Percentiles rank a stretch among this genome's conserved stretches.
Conservation (phyloP, 176 grass and related monocot species). For the Puccinellia tenuiflora region DNA sequence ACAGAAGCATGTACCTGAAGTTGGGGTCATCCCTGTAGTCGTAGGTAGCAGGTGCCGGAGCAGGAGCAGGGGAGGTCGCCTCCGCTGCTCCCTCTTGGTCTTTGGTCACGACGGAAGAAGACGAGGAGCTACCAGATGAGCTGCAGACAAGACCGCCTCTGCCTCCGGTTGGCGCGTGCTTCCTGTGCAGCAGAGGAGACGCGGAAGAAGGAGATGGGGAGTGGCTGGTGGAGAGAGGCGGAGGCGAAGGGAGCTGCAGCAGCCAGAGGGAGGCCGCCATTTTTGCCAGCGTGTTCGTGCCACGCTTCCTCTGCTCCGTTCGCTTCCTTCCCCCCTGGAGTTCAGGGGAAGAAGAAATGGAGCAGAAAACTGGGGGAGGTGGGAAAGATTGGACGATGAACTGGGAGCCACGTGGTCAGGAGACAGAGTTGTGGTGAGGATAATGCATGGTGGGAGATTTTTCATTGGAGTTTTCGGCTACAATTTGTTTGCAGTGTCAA, state of each 20-base stretch:
- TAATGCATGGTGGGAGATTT: constrained; percentile 16
- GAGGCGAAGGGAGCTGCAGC: constrained; percentile 3
- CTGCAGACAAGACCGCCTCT: constrained; percentile 5
- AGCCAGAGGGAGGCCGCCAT: constrained; percentile 30
- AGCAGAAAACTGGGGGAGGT: background rate
- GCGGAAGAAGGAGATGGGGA: background rate
- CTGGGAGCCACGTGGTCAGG: background rate
- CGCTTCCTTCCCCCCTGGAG: background rate
- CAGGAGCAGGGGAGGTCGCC: background rate
- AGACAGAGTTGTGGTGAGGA: background rate
- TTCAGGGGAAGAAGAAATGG: background rate
- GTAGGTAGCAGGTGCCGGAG: background rate
- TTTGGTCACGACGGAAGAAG: constrained; percentile 26
- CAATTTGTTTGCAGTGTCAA: too few species aligned
- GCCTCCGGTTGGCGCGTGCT: background rate
- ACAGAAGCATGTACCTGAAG: constrained; percentile 18
- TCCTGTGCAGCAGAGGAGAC: background rate
- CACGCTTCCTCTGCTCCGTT: background rate
- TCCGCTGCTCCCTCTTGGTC: background rate
- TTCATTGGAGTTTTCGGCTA: too few species aligned
- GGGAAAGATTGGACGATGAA: constrained; percentile 5
- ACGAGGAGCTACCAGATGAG: background rate
- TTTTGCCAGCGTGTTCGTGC: background rate
- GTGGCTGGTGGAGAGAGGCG: background rate
- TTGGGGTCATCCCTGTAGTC: constrained; percentile 37